These are phyloP conservation scores for Cystobasidium pallidum DNA, from an alignment of 1,284 basidiomycete species.

Conservation along the genomic window DNA sequence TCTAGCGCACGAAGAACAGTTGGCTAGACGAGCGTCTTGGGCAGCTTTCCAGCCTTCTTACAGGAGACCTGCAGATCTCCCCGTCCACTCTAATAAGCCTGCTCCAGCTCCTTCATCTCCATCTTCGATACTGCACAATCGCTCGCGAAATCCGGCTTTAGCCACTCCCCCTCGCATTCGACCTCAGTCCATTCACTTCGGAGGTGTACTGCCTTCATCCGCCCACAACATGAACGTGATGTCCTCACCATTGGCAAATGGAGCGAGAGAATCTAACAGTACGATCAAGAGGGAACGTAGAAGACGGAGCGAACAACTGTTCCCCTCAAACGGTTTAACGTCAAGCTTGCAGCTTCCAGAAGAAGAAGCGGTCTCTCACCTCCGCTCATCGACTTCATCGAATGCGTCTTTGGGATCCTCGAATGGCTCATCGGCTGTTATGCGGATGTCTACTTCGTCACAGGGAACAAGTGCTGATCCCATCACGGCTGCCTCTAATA, in stretches of 20 bases:
- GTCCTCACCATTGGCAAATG: conserved; percentile 21
- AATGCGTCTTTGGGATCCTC: background rate
- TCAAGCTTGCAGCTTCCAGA: background rate
- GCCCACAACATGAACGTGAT: background rate
- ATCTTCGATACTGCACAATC: background rate
- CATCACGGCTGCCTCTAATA: conserved; percentile 10
- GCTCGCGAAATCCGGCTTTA: background rate
- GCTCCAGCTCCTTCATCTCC: background rate
- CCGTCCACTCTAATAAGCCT: background rate
- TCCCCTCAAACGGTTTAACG: background rate
- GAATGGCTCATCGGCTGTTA: background rate
- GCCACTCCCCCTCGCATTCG: conserved; percentile 12
- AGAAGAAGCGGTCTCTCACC: background rate
- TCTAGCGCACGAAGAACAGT: background rate
- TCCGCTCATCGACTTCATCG: conserved; percentile 20
- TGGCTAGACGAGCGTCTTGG: conserved; percentile 13
- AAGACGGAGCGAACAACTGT: conserved; percentile 16
- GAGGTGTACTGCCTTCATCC: background rate
- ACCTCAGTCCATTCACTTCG: conserved; percentile 25
- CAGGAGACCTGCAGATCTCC: background rate
- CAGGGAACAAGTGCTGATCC: conserved; percentile 29
- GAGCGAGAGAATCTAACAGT: conserved; percentile 13
- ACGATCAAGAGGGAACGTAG: conserved; percentile 21
- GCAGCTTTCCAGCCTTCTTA: conserved; percentile 14
- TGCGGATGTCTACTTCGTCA: conserved; percentile 14